phyloP scores from a whole-genome alignment of 257 asterid genomes.

The Verbascum thapsus region DNA sequence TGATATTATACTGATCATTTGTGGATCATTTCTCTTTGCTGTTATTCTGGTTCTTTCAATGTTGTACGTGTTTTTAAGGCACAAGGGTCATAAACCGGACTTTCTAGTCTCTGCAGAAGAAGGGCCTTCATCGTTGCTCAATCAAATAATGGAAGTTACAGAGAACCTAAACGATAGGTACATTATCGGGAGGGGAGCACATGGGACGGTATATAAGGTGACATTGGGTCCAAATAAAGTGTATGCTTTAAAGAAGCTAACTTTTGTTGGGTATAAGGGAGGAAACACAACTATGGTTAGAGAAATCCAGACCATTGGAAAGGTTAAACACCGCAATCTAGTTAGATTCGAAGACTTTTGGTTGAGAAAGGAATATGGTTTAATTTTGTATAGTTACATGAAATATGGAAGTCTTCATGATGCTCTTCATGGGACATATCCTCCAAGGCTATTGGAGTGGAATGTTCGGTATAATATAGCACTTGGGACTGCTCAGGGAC shows the following conservation, averaged over 20 bases:
- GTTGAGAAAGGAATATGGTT: constrained; percentile 75
- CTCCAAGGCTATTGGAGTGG: constrained; percentile 58
- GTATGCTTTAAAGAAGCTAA: constrained; percentile 71
- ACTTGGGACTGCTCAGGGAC: constrained; percentile 75
- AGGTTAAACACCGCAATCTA: constrained; percentile 79
- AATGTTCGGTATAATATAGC: constrained; percentile 59
- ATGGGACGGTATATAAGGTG: constrained; percentile 77
- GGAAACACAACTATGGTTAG: constrained; percentile 63
- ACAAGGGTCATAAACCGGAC: constrained; percentile 29
- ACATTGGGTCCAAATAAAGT: constrained; percentile 48
- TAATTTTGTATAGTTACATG: constrained; percentile 70
- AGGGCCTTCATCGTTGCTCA: constrained; percentile 71
- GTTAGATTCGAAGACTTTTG: constrained; percentile 70
- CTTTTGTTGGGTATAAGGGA: constrained; percentile 44
- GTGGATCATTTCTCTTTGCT: constrained; percentile 40
- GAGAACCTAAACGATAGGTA: constrained; percentile 61
- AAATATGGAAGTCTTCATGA: constrained; percentile 79
- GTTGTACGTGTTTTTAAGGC: constrained; percentile 35
- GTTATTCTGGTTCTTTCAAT: constrained; percentile 40
- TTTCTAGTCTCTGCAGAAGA: constrained; percentile 44
- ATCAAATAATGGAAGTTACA: constrained; percentile 64
- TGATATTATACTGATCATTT: constrained; percentile 43
- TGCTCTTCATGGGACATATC: constrained; percentile 49
- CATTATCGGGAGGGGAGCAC: constrained; percentile 76
- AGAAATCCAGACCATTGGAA: constrained; percentile 79